phyloP scores from a whole-genome alignment of 768 basidiomycete species.

The Agaricus subrufescens region DNA sequence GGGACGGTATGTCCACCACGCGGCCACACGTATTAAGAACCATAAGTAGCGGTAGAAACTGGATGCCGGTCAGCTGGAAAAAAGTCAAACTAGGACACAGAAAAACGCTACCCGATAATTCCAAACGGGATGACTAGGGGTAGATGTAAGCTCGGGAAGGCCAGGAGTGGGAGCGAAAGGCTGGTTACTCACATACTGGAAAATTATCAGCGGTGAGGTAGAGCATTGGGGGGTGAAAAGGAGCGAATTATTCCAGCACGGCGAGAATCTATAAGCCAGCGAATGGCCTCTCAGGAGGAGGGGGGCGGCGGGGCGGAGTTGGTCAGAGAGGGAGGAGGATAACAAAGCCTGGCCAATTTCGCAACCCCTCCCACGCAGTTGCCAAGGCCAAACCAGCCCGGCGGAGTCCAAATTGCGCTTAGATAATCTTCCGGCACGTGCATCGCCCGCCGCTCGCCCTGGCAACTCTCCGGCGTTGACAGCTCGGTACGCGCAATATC shows the following conservation, averaged over 20 bases:
- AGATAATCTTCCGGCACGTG: not conserved
- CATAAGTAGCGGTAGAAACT: constrained; percentile 94
- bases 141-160: not conserved
- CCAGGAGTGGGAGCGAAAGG: not conserved
- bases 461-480: not conserved
- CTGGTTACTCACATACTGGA: constrained; percentile 70
- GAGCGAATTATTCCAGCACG: constrained; percentile 37
- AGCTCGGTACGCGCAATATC: not conserved
- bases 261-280: constrained; percentile 16
- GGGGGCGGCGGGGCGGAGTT: constrained; percentile 6
- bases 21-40: constrained; percentile 82
- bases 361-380: not conserved
- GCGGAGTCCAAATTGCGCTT: constrained; percentile 6
- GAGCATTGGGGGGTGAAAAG: constrained; percentile 51
- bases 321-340: constrained; percentile 5
- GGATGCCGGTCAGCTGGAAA: not conserved
- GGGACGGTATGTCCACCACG: constrained; percentile 79
- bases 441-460: not conserved
- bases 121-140: constrained; percentile 81
- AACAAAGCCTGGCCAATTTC: constrained; percentile 1
- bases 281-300: constrained; percentile 6
- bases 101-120: constrained; percentile 63
- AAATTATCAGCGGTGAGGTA: constrained; percentile 91
- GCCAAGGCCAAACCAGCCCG: not conserved
- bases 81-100: not conserved